Base-by-base conservation (phyloP, 2,329 filamentous ascomycete species). In the Dactylellina cionopaga region DNA sequence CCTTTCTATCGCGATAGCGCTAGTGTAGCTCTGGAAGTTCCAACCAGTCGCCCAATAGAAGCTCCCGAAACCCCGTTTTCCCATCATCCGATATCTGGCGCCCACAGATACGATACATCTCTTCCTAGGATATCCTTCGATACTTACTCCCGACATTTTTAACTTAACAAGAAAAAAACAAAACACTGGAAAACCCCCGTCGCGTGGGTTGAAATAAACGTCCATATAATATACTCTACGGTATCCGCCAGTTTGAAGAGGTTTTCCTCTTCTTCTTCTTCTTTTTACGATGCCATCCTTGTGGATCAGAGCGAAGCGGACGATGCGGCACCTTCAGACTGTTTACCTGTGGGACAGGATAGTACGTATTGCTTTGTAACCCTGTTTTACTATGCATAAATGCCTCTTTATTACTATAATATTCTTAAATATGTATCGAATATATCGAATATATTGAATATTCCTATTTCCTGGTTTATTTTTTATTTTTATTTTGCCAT, bases 301-400 rank as follows among this genome's bases (percentile, higher is more conserved):
- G 25, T 35, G 33, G 44, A 37, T 72, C n/a, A 59, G 52, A 60
- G 68, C 59, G 29, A 72, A 54, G 59, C 41, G 68, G 37, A 72
- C 46, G 59, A 72, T 72, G 68, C 59, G 68, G 68, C 68, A 72
- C 68, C 54, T 72, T 54, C 68, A 72, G 59, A 39, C 59, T n/a
- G 52, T 64, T 39, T 72, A 72, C 68, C 68, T 72, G 59, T 72
- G 59, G 68, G 68, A 72, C 68, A 72, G 68, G 68, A 72, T 72
- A 47, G 68, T 72, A 65, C 9, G 68, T 72, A 33, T 19, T 27
- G 24, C 15, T 5, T n/a, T n/a, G n/a, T 27, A 22, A 5, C 29
- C 29, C 25, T 35, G 13, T 9, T n/a, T 17, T 19, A 24, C 22
- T 27, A n/a, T 24, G 19, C 17, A 9, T 43, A 17, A 11, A 5